Base-by-base conservation (phyloP, 129 eudicot species). In the Flaveria robusta region DNA sequence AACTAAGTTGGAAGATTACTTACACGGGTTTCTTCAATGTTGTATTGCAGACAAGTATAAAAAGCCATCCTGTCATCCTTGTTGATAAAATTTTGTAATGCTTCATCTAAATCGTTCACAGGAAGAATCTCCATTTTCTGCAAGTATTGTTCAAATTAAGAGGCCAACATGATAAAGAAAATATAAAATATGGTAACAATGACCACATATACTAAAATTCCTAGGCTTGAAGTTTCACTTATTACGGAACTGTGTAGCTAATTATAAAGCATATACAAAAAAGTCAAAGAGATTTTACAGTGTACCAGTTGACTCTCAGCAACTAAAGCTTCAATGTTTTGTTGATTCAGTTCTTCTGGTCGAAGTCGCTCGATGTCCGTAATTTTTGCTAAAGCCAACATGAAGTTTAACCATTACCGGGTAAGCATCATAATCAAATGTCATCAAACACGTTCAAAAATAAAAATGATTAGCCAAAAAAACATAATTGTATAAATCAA, bases 101-200 rank as follows among this genome's bases (percentile, higher is more conserved):
- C 98, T 78, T 84, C 96, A 86, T 94, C 98, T 84, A 94, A 79
- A 85, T 94, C 98, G 68, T 87, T 91, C 67, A 91, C 97, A 0
- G 98, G 98, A 80, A 94, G 97, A 79, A 94, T 87, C 91, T 94
- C 98, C 98, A 94, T 94, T 86, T 94, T 86, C 98, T 94, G 93
- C 59, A 87, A 16, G 46, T 3, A 70, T 22, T 20, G 27, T 4
- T 43, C 62, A 20, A 45, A 47, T 43, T 29, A 45, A 64, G 49
- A 23, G 15, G 45, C 55, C 37, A 78, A 16, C 39, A 56, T 70
- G 20, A 31, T 16, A 26, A 34, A 23, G 4, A 13, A 39, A 14
- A 51, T 43, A 51, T 66, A 50, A 27, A 11, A 29, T 14, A 20
- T 16, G 52, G 23, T 5, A 4, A 29, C 46, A 41, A 15, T 9